Percentiles rank a stretch among this genome's conserved stretches.
These are phyloP conservation scores for Malania oleifera DNA, from an alignment of 164 flowering plant species.

Conservation along the genomic window DNA sequence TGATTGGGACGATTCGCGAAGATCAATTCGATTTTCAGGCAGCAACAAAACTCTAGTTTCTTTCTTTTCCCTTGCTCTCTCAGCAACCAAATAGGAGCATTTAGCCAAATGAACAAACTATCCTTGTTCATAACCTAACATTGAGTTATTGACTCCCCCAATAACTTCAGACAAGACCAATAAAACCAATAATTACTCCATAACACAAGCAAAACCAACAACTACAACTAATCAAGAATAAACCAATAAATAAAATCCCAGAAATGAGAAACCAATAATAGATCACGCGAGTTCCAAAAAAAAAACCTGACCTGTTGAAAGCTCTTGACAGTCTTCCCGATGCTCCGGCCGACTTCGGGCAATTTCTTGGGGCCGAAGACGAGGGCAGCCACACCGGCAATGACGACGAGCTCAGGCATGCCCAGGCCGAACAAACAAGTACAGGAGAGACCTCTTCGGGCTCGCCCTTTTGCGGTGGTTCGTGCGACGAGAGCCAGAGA, in stretches of 20 bases:
- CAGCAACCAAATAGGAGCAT: no score
- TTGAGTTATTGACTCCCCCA: no score
- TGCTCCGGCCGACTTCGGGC: constrained; percentile 80
- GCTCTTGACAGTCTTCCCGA: constrained; percentile 91
- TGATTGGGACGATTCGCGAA: no score
- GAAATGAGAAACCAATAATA: neutral
- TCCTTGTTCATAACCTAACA: no score
- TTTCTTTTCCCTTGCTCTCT: no score
- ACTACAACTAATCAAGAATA: no score
- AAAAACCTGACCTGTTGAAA: constrained; percentile 69
- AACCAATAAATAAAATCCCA: neutral
- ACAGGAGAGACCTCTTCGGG: constrained; percentile 44
- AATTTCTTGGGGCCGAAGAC: constrained; percentile 91
- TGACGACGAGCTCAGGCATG: constrained; percentile 86
- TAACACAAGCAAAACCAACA: no score
- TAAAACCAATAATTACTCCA: no score
- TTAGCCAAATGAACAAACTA: no score
- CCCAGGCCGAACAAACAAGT: constrained; percentile 83
- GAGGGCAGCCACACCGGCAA: constrained; percentile 84
- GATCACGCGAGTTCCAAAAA: neutral
- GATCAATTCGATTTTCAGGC: no score
- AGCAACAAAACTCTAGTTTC: no score
- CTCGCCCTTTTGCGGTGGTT: constrained; percentile 11
- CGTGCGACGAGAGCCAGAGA: constrained; percentile 10
- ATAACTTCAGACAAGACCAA: no score